Evolutionary conservation across 2,329 filamentous ascomycete genomes (phyloP).

Genomic region (Cladosporium sphaerospermum): DNA sequence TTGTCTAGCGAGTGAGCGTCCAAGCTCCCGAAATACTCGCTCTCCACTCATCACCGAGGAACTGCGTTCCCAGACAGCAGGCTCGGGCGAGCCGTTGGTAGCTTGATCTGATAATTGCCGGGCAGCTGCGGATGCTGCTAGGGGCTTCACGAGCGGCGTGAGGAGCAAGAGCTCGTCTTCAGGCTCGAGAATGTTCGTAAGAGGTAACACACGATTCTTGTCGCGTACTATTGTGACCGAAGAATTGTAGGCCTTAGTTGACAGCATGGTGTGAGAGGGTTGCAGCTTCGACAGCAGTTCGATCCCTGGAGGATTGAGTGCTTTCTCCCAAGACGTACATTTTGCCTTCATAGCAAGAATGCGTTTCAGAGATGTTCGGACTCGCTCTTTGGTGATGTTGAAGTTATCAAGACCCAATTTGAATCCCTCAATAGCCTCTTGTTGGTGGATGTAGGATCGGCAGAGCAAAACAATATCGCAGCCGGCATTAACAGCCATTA

Average conservation of each 20-base stretch:
- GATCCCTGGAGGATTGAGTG: slow-evolving; percentile 78
- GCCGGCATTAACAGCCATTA: slow-evolving; percentile 95
- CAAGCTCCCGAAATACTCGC: slow-evolving; percentile 83
- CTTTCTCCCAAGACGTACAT: slow-evolving; percentile 86
- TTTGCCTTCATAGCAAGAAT: slow-evolving; percentile 75
- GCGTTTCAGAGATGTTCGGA: slow-evolving; percentile 72
- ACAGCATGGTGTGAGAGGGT: slow-evolving; percentile 72
- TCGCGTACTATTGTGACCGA: slow-evolving; percentile 92
- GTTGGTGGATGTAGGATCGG: slow-evolving; percentile 78
- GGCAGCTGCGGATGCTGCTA: slow-evolving; percentile 83
- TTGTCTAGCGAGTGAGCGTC: slow-evolving; percentile 77
- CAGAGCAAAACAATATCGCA: slow-evolving; percentile 89
- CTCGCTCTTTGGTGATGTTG: slow-evolving; percentile 73
- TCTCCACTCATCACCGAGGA: slow-evolving; percentile 80
- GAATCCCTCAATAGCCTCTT: slow-evolving; percentile 84
- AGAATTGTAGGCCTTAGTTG: slow-evolving; percentile 78
- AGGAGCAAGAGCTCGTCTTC: slow-evolving; percentile 85
- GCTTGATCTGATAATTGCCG: slow-evolving; percentile 60
- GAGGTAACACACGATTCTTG: slow-evolving; percentile 74
- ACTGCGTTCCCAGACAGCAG: slow-evolving; percentile 49
- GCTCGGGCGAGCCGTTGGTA: slow-evolving; percentile 52
- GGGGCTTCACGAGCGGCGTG: slow-evolving; percentile 81
- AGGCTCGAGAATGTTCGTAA: slow-evolving; percentile 72
- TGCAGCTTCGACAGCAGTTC: slow-evolving; percentile 73
- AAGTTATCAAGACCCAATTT: slow-evolving; percentile 86